Conservation (phyloP, 129 eudicot species). For the Flaveria robusta region DNA sequence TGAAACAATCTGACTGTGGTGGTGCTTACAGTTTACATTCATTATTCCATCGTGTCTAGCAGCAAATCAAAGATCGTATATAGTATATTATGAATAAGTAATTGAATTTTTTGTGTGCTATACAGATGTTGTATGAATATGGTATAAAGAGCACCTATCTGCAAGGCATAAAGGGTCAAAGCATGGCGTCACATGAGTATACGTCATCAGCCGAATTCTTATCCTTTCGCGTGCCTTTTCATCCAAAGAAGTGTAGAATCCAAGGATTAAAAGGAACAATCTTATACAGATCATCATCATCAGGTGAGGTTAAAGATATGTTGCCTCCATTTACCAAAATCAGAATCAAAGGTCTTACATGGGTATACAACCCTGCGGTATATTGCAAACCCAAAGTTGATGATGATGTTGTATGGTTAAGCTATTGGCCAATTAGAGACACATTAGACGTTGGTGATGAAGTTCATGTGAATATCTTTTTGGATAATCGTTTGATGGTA, state of each 20-base stretch:
- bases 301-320: not conserved
- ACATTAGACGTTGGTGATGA: not conserved
- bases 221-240: not conserved
- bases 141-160: too few relatives aligned
- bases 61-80: too few relatives aligned
- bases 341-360: slow-evolving; percentile 9
- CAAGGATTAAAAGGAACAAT: not conserved
- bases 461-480: slow-evolving; percentile 1
- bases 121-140: too few relatives aligned
- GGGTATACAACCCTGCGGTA: slow-evolving; percentile 6
- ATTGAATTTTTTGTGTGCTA: not conserved
- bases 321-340: not conserved
- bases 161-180: slow-evolving; percentile 13
- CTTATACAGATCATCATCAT: not conserved
- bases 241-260: not conserved
- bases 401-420: slow-evolving; percentile 34
- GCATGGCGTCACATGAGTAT: not conserved
- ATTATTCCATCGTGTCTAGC: too few relatives aligned
- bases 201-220: not conserved
- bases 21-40: too few relatives aligned
- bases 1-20: too few relatives aligned
- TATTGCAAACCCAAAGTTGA: slow-evolving; percentile 9
- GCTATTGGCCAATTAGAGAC: slow-evolving; percentile 32
- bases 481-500: not conserved
- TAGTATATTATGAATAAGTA: too few relatives aligned